Base-by-base conservation (phyloP, 164 flowering plant genomes). In the Umbilicus rupestris region DNA sequence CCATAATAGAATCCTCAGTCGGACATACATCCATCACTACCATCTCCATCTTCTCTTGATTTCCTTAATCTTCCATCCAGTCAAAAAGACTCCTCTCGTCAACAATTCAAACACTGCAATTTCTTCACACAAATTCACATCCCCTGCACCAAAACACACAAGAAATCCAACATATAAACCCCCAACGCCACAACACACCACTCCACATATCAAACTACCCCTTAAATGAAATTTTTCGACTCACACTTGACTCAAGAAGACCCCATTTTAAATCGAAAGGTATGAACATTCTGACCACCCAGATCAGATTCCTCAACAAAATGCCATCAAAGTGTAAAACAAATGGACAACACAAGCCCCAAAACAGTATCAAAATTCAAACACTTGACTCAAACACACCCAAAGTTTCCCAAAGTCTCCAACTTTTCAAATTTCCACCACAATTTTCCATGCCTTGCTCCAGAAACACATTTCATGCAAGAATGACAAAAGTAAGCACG, bases 1-100 rank as follows among this genome's bases (percentile, higher is more conserved):
- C 85, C n/a, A 64, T 70, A 26, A 91, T 52, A 19, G 80, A 73
- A 47, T 84, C 91, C 71, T 87, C 90, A 24, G 79, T 72, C 7
- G 82, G 82, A 68, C 77, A 74, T 22, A 73, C 76, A 31, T 63
- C 75, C 29, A 58, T 42, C 1, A 68, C 11, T 39, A n/a, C 77
- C 75, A 70, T 77, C 17, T 39, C 42, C 22, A 29, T 62, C 28
- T 20, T 50, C 57, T 28, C 57, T 22, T 50, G 28, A 22, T 50
- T 24, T 9, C 22, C 57, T 26, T 5, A 12, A 55, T 55, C 60
- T 55, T 55, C 60, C 60, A 55, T 55, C 31, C 33, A 4, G 19
- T 29, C 60, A 52, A 10, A 55, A 2, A 26, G 17, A 28, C 33
- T 30, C 3, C 31, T 26, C 29, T 24, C 58, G 3, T 52, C 58